These are phyloP conservation scores for Diaporthe velutina DNA, from an alignment of 2,329 filamentous ascomycete genomes.

Conservation along the genomic window DNA sequence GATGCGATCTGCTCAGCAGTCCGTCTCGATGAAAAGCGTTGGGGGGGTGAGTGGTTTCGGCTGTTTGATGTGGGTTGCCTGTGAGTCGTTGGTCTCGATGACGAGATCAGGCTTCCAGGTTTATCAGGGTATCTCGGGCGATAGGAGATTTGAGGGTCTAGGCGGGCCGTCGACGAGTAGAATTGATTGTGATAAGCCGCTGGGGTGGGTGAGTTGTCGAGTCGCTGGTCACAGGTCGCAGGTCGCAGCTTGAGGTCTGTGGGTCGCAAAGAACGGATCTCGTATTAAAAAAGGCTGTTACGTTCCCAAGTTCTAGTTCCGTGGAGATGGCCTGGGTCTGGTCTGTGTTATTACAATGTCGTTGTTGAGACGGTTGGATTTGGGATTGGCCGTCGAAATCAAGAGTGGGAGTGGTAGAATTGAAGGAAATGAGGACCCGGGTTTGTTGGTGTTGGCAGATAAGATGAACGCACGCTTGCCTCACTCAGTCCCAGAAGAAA, in stretches of 20 bases:
- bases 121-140: constrained; percentile 2
- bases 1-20: constrained; percentile 39
- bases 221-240: constrained; percentile 22
- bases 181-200: constrained; percentile 35
- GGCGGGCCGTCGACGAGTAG: constrained; percentile 19
- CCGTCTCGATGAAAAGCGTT: constrained; percentile 6
- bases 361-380: background rate
- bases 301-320: constrained; percentile 23
- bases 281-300: constrained; percentile 33
- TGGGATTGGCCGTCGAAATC: constrained; percentile 4
- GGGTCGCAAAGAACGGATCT: constrained; percentile 31
- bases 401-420: constrained; percentile 11
- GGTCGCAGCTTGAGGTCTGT: constrained; percentile 36
- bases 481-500: constrained; percentile 20
- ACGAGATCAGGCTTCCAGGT: constrained; percentile 4
- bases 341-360: constrained; percentile 19
- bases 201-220: constrained; percentile 23
- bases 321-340: constrained; percentile 21
- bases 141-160: constrained; percentile 30
- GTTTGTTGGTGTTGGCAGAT: constrained; percentile 19
- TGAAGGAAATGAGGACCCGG: background rate
- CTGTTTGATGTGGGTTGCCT: background rate
- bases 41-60: background rate
- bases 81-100: background rate
- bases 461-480: constrained; percentile 25